Conservation (phyloP, 768 basidiomycete species). For the Xerocomus brunneocitrinus region DNA sequence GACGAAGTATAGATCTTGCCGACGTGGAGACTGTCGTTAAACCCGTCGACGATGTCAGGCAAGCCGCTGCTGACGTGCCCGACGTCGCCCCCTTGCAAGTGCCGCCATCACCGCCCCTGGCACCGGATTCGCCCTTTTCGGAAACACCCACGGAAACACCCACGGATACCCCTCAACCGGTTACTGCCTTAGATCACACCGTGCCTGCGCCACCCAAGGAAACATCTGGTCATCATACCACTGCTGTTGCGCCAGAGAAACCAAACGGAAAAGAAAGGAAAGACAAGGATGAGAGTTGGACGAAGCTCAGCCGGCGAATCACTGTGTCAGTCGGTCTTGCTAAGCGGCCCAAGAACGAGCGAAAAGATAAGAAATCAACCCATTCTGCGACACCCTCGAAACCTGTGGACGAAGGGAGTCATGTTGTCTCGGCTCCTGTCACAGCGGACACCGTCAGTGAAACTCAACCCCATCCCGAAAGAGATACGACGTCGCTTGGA, state of each 20-base stretch:
- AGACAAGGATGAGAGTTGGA: constrained; percentile 49
- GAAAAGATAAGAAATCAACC: constrained; percentile 31
- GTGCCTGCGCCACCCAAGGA: constrained; percentile 4
- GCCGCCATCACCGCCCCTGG: not conserved
- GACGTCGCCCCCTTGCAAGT: not conserved
- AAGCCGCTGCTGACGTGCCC: not conserved
- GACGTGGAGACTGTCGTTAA: constrained; percentile 31
- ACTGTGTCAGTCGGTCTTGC: constrained; percentile 52
- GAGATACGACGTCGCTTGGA: constrained; percentile 19
- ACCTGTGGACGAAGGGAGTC: constrained; percentile 21
- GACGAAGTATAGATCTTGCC: constrained; percentile 31
- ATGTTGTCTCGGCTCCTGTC: constrained; percentile 5
- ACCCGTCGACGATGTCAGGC: constrained; percentile 4
- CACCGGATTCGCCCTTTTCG: constrained; percentile 10
- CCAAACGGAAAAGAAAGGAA: constrained; percentile 34
- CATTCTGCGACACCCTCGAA: constrained; percentile 23
- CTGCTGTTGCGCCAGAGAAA: constrained; percentile 33
- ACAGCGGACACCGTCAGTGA: constrained; percentile 6
- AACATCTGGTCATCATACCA: constrained; percentile 30
- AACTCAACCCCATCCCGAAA: constrained; percentile 7
- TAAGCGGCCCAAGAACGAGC: constrained; percentile 11
- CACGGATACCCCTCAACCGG: constrained; percentile 4
- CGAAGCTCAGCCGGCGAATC: constrained; percentile 60
- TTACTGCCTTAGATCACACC: constrained; percentile 3
- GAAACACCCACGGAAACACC: constrained; percentile 21